Base-by-base conservation (phyloP, 257 asterid species). In the Salvia miltiorrhiza region DNA sequence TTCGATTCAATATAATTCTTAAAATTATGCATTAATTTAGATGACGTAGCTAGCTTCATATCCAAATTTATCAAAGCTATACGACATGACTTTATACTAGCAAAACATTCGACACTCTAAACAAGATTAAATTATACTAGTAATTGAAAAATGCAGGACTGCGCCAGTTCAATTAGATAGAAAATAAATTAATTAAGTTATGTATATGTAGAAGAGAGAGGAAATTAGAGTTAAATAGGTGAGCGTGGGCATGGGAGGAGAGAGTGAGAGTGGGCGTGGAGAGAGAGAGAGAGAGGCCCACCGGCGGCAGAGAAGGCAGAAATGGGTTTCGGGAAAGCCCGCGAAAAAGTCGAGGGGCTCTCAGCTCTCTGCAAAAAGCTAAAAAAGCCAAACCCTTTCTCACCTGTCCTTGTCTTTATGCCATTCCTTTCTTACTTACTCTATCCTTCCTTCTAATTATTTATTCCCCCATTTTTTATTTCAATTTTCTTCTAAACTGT, bases 271-370 rank as follows among this genome's bases (percentile, higher is more conserved):
- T 17, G 9, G 47, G 50, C 35, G 48, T 4, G 26, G 4, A 23
- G 26, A 1, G 50, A 0, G 37, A 21, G 60, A 24, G 65, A 21
- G 67, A 7, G 72, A 40, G 67, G 16, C 74, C 71, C 67, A 68
- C 71, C 21, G 70, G 71, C 24, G 43, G 65, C 65, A 66, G 76
- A 56, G 70, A 65, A 13, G 48, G 65, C 56, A 62, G 76, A 56
- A 57, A 69, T 49, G 70, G 80, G 72, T 60, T 68, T 80, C 72
- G 85, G 44, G 67, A 82, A 79, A 82, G 82, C 88, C 90, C 86
- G 94, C 97, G 95, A 86, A 86, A 90, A 90, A 86, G 97, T 88
- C 90, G 97, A 90, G 97, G 96, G 96, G 65, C 48, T 56, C 87
- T 65, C 79, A 37, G 12, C 45, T 50, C 84, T 70, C 84, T 83